Evolutionary conservation across 352 stramenopile genomes (phyloP), one percentile per base, ranked within the genome.

Genomic region (Phytopythium mirpurense): DNA sequence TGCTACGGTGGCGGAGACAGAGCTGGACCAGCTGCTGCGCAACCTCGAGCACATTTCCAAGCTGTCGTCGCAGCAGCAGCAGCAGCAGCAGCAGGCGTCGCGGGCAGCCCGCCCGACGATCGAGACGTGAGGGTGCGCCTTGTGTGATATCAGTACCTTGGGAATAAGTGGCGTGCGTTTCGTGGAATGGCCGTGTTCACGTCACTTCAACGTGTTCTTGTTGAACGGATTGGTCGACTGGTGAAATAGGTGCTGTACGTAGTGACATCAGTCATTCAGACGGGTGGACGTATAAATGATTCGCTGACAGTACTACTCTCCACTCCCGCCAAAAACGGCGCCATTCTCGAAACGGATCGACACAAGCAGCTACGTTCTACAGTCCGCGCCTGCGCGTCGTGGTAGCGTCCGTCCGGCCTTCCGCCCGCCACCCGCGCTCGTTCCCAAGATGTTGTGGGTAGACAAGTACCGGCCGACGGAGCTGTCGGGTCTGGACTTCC

Each of bases 401-500:
- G n/a, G n/a, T n/a, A n/a, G n/a, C n/a, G n/a, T n/a, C n/a, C n/a
- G n/a, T n/a, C n/a, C n/a, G 29, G 29, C 29, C 29, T 42, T 12
- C 29, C 29, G 29, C 29, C 29, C 9, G 9, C 29, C 29, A 9
- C 29, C 9, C 29, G 29, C 29, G 9, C 29, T 9, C 29, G 29
- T 9, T 32, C 29, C 29, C 18, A 24, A 24, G 60, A 98, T 98
- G 95, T 68, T 99, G 55, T 99, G 97, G 96, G 95, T 99, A 23
- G 97, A 99, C 73, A 99, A 99, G 80, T 96, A 99, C 72, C 84
- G 96, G 14, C 97, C 97, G 34, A 96, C 72, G 54, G 80, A 84
- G 40, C 75, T 99, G 37, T 63, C 72, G 42, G 82, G 85, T 60
- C 75, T 99, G 42, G 84, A 97, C 68, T 99, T 97, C 65, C 96